Conservation (phyloP, 2,329 filamentous ascomycete species). For the Fusarium bactridioides region DNA sequence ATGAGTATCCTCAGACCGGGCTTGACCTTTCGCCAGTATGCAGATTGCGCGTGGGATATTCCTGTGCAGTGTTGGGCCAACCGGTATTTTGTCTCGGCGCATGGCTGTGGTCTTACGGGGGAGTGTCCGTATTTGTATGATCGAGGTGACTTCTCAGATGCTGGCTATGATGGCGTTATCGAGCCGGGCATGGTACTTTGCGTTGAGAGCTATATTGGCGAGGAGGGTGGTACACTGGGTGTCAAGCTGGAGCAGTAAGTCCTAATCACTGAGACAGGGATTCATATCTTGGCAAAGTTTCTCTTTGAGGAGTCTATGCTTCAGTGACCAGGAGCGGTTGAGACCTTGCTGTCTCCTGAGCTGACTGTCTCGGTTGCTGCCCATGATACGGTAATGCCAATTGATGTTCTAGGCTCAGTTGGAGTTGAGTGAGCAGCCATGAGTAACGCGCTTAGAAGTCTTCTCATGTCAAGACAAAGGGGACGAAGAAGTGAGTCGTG, state of each 20-base stretch:
- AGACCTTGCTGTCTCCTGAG: not conserved
- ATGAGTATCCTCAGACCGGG: conserved; percentile 4
- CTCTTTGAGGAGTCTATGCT: not conserved
- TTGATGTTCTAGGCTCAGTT: not conserved
- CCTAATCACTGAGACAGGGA: not conserved
- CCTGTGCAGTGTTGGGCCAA: not conserved
- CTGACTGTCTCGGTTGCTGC: not conserved
- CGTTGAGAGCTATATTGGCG: not conserved
- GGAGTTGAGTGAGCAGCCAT: not conserved
- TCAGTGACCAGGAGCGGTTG: not conserved
- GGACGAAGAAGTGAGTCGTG: not conserved
- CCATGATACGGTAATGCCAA: not conserved
- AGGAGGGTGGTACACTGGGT: not conserved
- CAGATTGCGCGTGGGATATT: not conserved
- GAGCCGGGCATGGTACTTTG: conserved; percentile 1
- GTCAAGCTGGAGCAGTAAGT: conserved; percentile 15
- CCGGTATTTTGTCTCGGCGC: conserved; percentile 1
- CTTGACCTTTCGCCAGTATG: conserved; percentile 5
- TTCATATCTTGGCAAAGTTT: not conserved
- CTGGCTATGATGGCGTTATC: conserved; percentile 2
- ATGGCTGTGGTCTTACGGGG: conserved; percentile 5
- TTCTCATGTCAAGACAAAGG: not conserved
- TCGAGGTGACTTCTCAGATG: not conserved
- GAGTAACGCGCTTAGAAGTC: not conserved
- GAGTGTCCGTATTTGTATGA: conserved; percentile 1